Conservation (phyloP, 2,329 filamentous ascomycete genomes). For the Pleoardoris graminearum region DNA sequence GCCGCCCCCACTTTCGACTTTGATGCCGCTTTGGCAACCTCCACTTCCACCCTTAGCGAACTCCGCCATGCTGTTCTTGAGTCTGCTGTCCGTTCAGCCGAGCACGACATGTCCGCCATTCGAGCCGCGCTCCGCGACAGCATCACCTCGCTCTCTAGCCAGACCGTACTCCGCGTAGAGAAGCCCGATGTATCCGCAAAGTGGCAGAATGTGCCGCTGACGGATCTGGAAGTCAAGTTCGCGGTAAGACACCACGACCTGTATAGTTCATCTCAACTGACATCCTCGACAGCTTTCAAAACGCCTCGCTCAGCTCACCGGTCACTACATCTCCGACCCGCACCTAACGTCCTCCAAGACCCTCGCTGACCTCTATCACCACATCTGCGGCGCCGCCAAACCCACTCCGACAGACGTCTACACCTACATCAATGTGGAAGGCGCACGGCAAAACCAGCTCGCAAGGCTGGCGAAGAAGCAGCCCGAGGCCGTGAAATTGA, state of each 20-base stretch:
- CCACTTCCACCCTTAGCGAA: slow-evolving; percentile 5
- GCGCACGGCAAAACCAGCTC: slow-evolving; percentile 12
- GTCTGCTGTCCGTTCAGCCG: slow-evolving; percentile 17
- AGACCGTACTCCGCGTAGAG: slow-evolving; percentile 3
- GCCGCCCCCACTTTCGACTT: neutral
- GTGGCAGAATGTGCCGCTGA: slow-evolving; percentile 34
- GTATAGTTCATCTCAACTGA: neutral
- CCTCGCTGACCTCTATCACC: slow-evolving; percentile 44
- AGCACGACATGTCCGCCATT: slow-evolving; percentile 20
- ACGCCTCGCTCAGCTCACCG: slow-evolving; percentile 79
- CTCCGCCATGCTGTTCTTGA: slow-evolving; percentile 18
- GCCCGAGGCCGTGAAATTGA: neutral
- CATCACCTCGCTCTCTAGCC: slow-evolving; percentile 10
- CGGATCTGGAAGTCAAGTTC: slow-evolving; percentile 38
- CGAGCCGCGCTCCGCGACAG: slow-evolving; percentile 18
- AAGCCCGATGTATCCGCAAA: slow-evolving; percentile 18
- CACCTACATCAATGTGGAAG: slow-evolving; percentile 55
- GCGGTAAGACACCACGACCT: slow-evolving; percentile 30
- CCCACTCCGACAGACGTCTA: slow-evolving; percentile 61
- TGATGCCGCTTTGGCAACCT: neutral
- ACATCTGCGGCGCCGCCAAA: slow-evolving; percentile 41
- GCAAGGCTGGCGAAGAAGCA: slow-evolving; percentile 11
- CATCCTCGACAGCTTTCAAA: slow-evolving; percentile 68
- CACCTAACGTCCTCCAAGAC: slow-evolving; percentile 54
- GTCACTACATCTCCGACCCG: slow-evolving; percentile 72